Percentiles rank a stretch among this genome's conserved stretches.
Evolutionary conservation across 768 basidiomycete species (phyloP).

Genomic region (Lepiota subincarnata): DNA sequence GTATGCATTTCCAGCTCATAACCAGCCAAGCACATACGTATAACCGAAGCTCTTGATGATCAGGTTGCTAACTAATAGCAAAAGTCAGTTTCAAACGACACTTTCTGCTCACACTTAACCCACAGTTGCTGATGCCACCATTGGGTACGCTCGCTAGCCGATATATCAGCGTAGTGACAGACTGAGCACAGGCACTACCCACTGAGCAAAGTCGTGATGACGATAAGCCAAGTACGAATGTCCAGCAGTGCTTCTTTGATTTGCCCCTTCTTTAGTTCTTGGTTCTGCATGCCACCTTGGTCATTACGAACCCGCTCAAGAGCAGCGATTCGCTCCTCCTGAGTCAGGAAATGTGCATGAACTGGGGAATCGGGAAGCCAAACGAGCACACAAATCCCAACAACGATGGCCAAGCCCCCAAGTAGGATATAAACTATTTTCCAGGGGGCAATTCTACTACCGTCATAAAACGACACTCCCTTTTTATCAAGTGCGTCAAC

Average conservation of each 20-base stretch:
- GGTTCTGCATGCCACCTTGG: slow-evolving; percentile 60
- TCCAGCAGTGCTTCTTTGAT: slow-evolving; percentile 54
- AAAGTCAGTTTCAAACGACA: not conserved
- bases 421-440: slow-evolving; percentile 60
- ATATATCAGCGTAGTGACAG: slow-evolving; percentile 9
- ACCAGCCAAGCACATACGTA: slow-evolving; percentile 34
- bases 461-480: slow-evolving; percentile 55
- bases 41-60: slow-evolving; percentile 64
- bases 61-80: slow-evolving; percentile 48
- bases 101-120: slow-evolving; percentile 16
- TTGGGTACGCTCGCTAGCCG: slow-evolving; percentile 59
- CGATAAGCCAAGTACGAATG: slow-evolving; percentile 58
- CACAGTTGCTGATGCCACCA: slow-evolving; percentile 60
- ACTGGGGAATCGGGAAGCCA: slow-evolving; percentile 67
- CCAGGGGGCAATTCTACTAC: slow-evolving; percentile 46
- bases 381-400: slow-evolving; percentile 52
- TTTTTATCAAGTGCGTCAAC: slow-evolving; percentile 15
- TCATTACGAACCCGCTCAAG: slow-evolving; percentile 66
- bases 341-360: slow-evolving; percentile 49
- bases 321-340: slow-evolving; percentile 57
- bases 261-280: slow-evolving; percentile 55
- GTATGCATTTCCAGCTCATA: not conserved
- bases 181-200: slow-evolving; percentile 18
- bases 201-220: slow-evolving; percentile 57
- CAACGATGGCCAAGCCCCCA: slow-evolving; percentile 55